Evolutionary conservation across 176 grass and related monocot genomes (phyloP).

Genomic region (Tillandsia leiboldiana): DNA sequence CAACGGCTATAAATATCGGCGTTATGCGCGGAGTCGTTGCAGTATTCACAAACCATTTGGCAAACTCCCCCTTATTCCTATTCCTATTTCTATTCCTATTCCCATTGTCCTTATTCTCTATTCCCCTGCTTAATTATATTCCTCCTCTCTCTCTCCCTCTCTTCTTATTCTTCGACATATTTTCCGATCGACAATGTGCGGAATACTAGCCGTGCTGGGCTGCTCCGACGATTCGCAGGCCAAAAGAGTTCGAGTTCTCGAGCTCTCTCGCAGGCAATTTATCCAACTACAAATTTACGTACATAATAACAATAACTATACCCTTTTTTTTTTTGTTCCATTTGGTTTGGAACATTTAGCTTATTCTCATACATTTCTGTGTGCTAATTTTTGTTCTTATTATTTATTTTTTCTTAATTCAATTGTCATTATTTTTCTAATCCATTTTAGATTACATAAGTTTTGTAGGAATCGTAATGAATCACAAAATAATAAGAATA

Average conservation of each 20-base stretch:
- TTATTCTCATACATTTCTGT: not conserved
- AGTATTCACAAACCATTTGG: not conserved
- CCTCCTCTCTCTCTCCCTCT: not conserved
- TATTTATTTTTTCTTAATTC: not conserved
- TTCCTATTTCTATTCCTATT: not conserved
- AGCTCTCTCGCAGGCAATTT: constrained; percentile 73
- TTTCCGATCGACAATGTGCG: constrained; percentile 45
- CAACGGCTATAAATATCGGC: not conserved
- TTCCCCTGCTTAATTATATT: not conserved
- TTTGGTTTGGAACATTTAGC: not conserved
- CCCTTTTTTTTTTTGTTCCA: constrained; percentile 3
- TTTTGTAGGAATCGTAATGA: not conserved
- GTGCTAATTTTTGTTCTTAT: not conserved
- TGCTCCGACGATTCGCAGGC: constrained; percentile 66
- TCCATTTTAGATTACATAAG: too few relatives aligned
- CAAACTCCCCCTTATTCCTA: not conserved
- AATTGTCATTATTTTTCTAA: not conserved
- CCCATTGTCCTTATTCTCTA: not conserved
- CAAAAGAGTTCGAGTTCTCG: constrained; percentile 67
- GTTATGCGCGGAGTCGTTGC: not conserved
- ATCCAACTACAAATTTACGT: not conserved
- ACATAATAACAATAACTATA: not conserved
- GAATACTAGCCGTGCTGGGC: constrained; percentile 68
- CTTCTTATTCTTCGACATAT: constrained; percentile 4
- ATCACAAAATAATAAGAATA: not conserved